phyloP scores from a whole-genome alignment of 768 basidiomycete genomes.

The Megacollybia marginata region DNA sequence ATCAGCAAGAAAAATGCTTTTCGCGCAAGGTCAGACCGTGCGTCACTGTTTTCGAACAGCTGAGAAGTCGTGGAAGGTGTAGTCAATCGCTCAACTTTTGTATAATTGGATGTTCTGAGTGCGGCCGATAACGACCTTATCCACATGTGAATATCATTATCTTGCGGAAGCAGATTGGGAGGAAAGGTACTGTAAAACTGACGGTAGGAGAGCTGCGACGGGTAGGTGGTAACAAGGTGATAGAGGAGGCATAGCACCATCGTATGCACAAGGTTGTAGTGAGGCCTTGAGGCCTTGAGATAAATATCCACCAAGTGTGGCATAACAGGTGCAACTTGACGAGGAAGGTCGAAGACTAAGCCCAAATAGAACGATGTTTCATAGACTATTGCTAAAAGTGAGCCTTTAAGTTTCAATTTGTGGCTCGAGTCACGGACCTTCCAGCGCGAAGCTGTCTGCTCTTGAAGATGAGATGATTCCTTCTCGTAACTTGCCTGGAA shows the following conservation, averaged over 20 bases:
- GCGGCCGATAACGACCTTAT: conserved; percentile 40
- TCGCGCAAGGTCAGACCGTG: conserved; percentile 16
- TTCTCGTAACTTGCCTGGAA: conserved; percentile 67
- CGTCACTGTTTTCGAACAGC: conserved; percentile 11
- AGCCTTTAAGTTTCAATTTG: no score
- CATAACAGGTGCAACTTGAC: conserved; percentile 56
- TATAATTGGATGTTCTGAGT: conserved; percentile 50
- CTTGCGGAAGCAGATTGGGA: conserved; percentile 26
- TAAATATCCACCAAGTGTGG: conserved; percentile 51
- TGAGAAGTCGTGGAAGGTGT: conserved; percentile 13
- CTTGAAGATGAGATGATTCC: conserved; percentile 58
- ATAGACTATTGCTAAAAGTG: conserved; percentile 39
- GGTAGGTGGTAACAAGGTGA: conserved; percentile 49
- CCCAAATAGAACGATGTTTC: conserved; percentile 67
- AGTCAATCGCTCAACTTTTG: conserved; percentile 40
- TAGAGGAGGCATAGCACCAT: conserved; percentile 50
- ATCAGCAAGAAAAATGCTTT: conserved; percentile 39
- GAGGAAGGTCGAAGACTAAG: conserved; percentile 50
- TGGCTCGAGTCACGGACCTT: conserved; percentile 37
- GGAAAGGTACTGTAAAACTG: conserved; percentile 37
- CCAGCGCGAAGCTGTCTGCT: conserved; percentile 52
- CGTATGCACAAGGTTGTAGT: conserved; percentile 18
- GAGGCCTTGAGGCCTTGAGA: conserved; percentile 17
- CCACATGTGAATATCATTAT: conserved; percentile 38
- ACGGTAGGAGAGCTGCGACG: conserved; percentile 54